Base-by-base conservation (phyloP, 108 stramenopile species). In the Cylindrotheca fusiformis region DNA sequence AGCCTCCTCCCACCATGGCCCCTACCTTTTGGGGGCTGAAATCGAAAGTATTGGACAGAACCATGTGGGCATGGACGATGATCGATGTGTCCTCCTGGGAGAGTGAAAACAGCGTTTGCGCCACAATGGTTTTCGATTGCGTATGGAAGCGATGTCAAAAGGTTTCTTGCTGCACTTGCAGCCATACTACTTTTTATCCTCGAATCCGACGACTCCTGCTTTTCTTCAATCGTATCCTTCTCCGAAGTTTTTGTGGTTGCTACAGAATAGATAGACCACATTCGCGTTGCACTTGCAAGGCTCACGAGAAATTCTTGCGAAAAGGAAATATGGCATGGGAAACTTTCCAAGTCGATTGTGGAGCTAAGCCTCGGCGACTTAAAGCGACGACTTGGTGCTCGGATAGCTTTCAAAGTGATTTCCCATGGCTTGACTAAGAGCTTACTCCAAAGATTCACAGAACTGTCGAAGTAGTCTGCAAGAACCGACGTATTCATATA, bases 291-390 rank as follows among this genome's bases (percentile, higher is more conserved):
- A 57, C 84, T 81, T 25, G 81, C 83, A 50, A 94, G 74, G 24
- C 79, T 85, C 23, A 87, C 74, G 17, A 94, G 67, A 58, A 94
- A 94, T 51, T 89, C 87, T 56, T 94, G 89, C 32, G 89, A 89
- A 50, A 91, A 89, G 21, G 86, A 86, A 3, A 94, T 49, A 33
- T 71, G 63, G 54, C 89, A 94, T 10, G 84, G 82, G 29, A 85
- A 79, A 14, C 79, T 80, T 45, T 94, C 93, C 22, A 94, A 60
- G 60, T 94, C 87, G 55, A 94, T 58, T 2, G 79, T 77, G 12
- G 83, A 86, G 23, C 78, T 77, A 54, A 85, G 63, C 48, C 89
- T 67, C 22, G 70, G 23, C 22, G 79, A 70, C 18, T 71, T 66
- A 27, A 68, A 78, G 3, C 83, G 77, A n/a, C 55, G 55, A 56